Evolutionary conservation across 306 rosid genomes (phyloP).

Genomic region (Rosa rugosa): DNA sequence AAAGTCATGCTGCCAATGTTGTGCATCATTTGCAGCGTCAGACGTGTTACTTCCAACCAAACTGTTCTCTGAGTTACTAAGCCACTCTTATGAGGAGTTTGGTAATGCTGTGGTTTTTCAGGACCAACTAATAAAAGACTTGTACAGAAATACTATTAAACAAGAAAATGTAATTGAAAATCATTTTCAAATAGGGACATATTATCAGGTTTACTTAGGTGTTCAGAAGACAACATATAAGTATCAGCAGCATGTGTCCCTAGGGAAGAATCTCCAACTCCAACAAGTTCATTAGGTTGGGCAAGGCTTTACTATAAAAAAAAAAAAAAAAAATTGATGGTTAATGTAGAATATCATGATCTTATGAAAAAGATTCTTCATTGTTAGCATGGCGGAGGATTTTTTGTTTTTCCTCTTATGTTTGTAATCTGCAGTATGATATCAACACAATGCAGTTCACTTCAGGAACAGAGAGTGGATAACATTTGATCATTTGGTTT

Average conservation of each 20-base stretch:
- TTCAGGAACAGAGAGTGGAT: constrained; percentile 89
- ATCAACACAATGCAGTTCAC: constrained; percentile 53
- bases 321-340: no score
- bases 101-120: not conserved
- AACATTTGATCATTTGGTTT: constrained; percentile 89
- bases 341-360: constrained; percentile 3
- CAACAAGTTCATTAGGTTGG: not conserved
- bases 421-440: constrained; percentile 27
- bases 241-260: not conserved
- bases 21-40: not conserved
- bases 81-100: not conserved
- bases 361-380: not conserved
- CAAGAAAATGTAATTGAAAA: not conserved
- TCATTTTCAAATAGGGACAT: not conserved
- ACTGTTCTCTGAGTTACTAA: not conserved
- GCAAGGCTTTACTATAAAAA: not conserved
- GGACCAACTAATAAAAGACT: not conserved
- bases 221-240: not conserved
- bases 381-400: not conserved
- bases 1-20: not conserved
- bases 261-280: not conserved
- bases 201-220: not conserved
- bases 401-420: constrained; percentile 15
- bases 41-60: not conserved
- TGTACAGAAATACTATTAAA: not conserved